A percentile compares a stretch with the other conserved stretches of the same genome.
phyloP scores from a whole-genome alignment of 805 yeast species.

The Millerozyma acaciae region DNA sequence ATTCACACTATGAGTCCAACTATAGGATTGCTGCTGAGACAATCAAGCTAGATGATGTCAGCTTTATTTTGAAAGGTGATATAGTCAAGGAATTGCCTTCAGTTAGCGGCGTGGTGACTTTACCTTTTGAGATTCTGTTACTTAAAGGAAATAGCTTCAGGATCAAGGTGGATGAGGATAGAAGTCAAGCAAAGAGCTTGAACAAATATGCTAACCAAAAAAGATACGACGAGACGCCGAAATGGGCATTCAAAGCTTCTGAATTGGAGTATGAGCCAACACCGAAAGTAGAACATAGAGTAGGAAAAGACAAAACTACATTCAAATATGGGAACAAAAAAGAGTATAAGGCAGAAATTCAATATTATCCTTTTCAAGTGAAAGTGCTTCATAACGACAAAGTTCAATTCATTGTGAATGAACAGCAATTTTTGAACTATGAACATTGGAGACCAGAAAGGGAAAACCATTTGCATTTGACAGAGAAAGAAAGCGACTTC shows the following conservation, averaged over 20 bases:
- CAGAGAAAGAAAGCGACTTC: conserved; percentile 58
- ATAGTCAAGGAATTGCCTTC: conserved; percentile 40
- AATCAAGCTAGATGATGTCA: conserved; percentile 8
- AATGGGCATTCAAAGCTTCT: conserved; percentile 49
- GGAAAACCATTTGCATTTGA: conserved; percentile 33
- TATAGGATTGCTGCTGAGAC: conserved; percentile 23
- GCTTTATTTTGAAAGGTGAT: conserved; percentile 40
- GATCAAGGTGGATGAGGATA: conserved; percentile 61
- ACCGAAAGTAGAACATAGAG: not conserved
- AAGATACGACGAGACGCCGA: conserved; percentile 57
- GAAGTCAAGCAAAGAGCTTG: conserved; percentile 21
- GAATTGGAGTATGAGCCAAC: conserved; percentile 3
- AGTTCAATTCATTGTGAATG: conserved; percentile 59
- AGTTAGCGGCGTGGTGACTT: conserved; percentile 20
- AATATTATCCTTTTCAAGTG: conserved; percentile 48
- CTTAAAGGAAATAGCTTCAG: conserved; percentile 57
- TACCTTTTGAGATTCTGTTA: conserved; percentile 59
- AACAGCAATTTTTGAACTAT: conserved; percentile 64
- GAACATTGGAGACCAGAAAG: conserved; percentile 66
- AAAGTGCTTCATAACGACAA: conserved; percentile 43
- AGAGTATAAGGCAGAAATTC: conserved; percentile 41
- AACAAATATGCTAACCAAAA: conserved; percentile 26
- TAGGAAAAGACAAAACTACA: conserved; percentile 10
- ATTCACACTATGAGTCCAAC: conserved; percentile 11
- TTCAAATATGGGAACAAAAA: conserved; percentile 35